phyloP scores from a whole-genome alignment of 495 filamentous ascomycete genomes.

The Polyplosphaeria fusca region DNA sequence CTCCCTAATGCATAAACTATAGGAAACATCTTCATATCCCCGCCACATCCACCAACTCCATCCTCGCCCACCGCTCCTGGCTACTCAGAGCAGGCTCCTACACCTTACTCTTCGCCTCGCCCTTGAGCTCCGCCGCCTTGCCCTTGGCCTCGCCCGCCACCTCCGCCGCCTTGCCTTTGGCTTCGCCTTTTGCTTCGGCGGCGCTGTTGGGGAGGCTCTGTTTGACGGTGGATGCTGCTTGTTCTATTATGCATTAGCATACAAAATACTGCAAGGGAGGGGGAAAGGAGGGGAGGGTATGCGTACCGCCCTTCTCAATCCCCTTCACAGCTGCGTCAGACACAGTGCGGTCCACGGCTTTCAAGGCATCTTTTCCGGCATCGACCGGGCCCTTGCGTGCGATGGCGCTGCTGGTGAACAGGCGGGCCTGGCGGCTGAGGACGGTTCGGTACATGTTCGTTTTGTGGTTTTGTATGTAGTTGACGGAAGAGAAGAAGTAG shows the following conservation, averaged over 20 bases:
- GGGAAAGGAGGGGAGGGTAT: neutral
- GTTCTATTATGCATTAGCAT: conserved; percentile 40
- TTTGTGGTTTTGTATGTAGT: conserved; percentile 2
- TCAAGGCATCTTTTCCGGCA: conserved; percentile 54
- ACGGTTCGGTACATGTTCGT: conserved; percentile 33
- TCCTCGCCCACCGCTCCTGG: neutral
- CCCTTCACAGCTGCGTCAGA: conserved; percentile 58
- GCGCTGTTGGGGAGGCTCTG: conserved; percentile 45
- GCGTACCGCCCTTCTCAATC: conserved; percentile 58
- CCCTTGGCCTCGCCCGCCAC: conserved; percentile 36
- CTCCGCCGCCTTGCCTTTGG: conserved; percentile 40
- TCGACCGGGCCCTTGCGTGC: conserved; percentile 45
- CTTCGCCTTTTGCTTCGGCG: conserved; percentile 42
- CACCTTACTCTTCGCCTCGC: conserved; percentile 40
- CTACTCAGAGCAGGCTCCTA: neutral
- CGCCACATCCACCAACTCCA: neutral
- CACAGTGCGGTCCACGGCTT: conserved; percentile 55
- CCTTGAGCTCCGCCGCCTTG: conserved; percentile 23
- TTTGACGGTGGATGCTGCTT: conserved; percentile 47
- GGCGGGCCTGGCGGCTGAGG: conserved; percentile 37
- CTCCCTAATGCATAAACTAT: too few relatives aligned
- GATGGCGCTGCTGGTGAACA: conserved; percentile 39
- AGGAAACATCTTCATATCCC: too few relatives aligned
- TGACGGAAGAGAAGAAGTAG: too few relatives aligned
- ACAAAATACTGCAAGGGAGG: neutral